These are phyloP conservation scores for Ascocoryne sarcoides DNA, from an alignment of 2,329 filamentous ascomycete genomes.

Conservation along the genomic window DNA sequence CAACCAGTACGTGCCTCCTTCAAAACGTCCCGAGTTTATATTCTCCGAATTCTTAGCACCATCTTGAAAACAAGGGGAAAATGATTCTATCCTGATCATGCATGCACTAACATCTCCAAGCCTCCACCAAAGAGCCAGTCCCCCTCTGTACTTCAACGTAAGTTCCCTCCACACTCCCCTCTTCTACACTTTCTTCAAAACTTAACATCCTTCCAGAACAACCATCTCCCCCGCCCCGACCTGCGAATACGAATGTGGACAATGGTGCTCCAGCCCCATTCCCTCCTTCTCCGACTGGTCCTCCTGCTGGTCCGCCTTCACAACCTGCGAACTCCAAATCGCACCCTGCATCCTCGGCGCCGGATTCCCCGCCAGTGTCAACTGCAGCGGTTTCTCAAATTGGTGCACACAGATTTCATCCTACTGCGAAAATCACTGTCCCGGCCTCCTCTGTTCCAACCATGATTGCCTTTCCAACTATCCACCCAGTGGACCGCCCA, in stretches of 20 bases:
- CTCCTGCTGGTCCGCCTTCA: slow-evolving; percentile 34
- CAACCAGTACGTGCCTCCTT: slow-evolving; percentile 8
- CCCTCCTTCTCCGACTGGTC: slow-evolving; percentile 38
- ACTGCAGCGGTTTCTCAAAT: slow-evolving; percentile 41
- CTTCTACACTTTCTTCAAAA: neutral
- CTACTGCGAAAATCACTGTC: slow-evolving; percentile 37
- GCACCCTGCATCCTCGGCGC: slow-evolving; percentile 43
- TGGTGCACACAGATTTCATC: slow-evolving; percentile 40
- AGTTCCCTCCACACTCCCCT: no score
- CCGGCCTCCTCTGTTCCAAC: slow-evolving; percentile 33
- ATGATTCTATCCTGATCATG: no score
- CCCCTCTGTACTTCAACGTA: slow-evolving; percentile 40
- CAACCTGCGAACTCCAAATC: slow-evolving; percentile 37
- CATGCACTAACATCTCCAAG: slow-evolving; percentile 16
- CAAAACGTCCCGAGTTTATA: slow-evolving; percentile 1
- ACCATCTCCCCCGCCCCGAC: slow-evolving; percentile 32
- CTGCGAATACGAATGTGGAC: slow-evolving; percentile 47
- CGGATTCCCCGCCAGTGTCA: slow-evolving; percentile 39
- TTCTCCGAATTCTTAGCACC: neutral
- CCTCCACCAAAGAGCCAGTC: slow-evolving; percentile 30
- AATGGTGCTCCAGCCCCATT: slow-evolving; percentile 43
- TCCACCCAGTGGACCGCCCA: slow-evolving; percentile 31
- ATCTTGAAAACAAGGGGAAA: no score
- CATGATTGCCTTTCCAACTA: slow-evolving; percentile 35
- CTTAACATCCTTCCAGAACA: slow-evolving; percentile 6